phyloP scores from a whole-genome alignment of 257 asterid species.

The Penstemon newberryi region DNA sequence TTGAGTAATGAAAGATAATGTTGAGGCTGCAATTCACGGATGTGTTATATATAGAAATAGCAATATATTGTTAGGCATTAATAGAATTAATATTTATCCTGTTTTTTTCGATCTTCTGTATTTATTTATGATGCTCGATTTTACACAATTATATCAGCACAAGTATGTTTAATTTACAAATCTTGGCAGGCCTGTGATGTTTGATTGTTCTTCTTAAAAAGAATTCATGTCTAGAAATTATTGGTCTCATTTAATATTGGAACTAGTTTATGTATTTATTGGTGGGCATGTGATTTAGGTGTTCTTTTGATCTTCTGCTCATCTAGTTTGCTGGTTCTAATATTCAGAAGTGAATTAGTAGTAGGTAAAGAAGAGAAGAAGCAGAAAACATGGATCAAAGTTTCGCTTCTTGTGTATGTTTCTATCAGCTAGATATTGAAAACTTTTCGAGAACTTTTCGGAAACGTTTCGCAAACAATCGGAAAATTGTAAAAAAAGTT shows the following conservation, averaged over 20 bases:
- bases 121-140: not conserved
- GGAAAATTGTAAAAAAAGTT: too few relatives aligned
- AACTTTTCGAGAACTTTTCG: too few relatives aligned
- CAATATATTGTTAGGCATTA: not conserved
- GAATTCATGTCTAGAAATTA: not conserved
- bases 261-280: not conserved
- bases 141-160: not conserved
- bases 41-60: not conserved
- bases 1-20: not conserved
- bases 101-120: not conserved
- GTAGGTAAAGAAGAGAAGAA: too few relatives aligned
- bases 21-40: slow-evolving; percentile 1
- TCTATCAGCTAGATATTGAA: too few relatives aligned
- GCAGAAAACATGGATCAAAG: too few relatives aligned
- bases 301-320: not conserved
- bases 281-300: not conserved
- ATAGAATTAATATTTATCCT: not conserved
- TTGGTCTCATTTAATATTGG: too few relatives aligned
- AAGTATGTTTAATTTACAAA: not conserved
- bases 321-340: not conserved
- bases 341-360: not conserved
- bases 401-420: too few relatives aligned
- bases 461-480: too few relatives aligned
- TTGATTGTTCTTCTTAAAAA: not conserved
- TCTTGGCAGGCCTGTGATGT: slow-evolving; percentile 12